Evolutionary conservation across 495 filamentous ascomycete species (phyloP).

Genomic region (Annulohypoxylon bovei): DNA sequence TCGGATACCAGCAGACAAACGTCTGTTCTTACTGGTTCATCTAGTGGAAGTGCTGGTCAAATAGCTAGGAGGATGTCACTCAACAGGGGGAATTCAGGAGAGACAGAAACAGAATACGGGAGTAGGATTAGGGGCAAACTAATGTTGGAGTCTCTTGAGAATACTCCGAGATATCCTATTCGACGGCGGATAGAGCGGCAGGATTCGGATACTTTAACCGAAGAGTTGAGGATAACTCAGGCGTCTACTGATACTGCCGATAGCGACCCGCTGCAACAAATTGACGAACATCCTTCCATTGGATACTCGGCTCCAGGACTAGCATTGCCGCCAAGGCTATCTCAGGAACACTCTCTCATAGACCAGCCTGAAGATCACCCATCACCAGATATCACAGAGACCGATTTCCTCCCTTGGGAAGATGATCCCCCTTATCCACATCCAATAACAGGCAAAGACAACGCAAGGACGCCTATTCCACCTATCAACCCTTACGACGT

Average conservation of each 20-base stretch:
- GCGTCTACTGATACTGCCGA: constrained; percentile 54
- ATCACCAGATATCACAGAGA: constrained; percentile 56
- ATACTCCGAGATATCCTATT: constrained; percentile 20
- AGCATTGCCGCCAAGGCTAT: constrained; percentile 2
- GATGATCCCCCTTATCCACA: constrained; percentile 60
- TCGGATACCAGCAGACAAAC: constrained; percentile 68
- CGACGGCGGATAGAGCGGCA: constrained; percentile 43
- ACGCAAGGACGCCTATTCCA: constrained; percentile 22
- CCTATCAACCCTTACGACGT: constrained; percentile 62
- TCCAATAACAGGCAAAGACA: constrained; percentile 37
- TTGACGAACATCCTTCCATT: constrained; percentile 4
- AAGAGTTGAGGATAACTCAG: constrained; percentile 58
- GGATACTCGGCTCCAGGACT: neutral
- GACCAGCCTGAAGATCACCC: constrained; percentile 44
- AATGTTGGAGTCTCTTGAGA: constrained; percentile 47
- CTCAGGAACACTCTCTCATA: constrained; percentile 5
- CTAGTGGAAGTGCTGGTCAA: constrained; percentile 43
- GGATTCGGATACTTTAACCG: constrained; percentile 51
- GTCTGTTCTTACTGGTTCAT: constrained; percentile 52
- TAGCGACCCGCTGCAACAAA: constrained; percentile 25
- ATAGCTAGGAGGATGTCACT: constrained; percentile 35
- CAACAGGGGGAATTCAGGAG: constrained; percentile 31
- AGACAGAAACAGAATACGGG: constrained; percentile 45
- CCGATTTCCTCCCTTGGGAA: constrained; percentile 60
- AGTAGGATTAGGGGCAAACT: constrained; percentile 51